These are phyloP conservation scores for Anethum foeniculum DNA, from an alignment of 140 eudicot species.

Conservation along the genomic window DNA sequence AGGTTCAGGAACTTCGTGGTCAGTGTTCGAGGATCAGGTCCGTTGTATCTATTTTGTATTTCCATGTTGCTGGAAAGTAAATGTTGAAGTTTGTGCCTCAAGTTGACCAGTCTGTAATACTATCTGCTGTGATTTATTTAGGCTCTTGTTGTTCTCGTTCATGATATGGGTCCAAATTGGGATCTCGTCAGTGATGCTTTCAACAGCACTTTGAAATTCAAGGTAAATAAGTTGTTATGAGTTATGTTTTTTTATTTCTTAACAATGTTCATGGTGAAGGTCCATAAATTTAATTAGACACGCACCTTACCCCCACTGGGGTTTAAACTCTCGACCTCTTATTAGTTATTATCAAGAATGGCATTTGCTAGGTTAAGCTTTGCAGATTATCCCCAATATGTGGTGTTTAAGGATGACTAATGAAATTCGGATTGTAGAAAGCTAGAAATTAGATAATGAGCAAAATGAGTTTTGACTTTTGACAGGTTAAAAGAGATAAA, in stretches of 20 bases:
- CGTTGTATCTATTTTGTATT: neutral
- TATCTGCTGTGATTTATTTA: constrained; percentile 21
- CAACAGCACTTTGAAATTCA: constrained; percentile 66
- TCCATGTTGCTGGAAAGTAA: neutral
- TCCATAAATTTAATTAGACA: neutral
- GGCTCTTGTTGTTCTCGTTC: constrained; percentile 92
- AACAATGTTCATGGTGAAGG: neutral
- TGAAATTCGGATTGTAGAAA: neutral
- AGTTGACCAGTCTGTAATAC: neutral
- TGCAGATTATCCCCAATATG: neutral
- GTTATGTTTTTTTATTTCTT: neutral
- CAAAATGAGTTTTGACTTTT: neutral
- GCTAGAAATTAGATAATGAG: neutral
- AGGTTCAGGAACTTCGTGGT: constrained; percentile 79
- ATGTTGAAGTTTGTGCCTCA: neutral
- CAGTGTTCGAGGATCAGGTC: constrained; percentile 87
- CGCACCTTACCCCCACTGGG: neutral
- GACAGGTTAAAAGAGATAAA: neutral
- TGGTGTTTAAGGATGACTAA: neutral
- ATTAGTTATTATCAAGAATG: neutral
- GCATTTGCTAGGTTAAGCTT: neutral
- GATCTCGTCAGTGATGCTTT: constrained; percentile 88
- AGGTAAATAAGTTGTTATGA: constrained; percentile 32
- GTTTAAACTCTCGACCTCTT: neutral
- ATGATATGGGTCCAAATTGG: constrained; percentile 97